Evolutionary conservation across 2,329 filamentous ascomycete species (phyloP).

Genomic region (Talaromyces piceae): DNA sequence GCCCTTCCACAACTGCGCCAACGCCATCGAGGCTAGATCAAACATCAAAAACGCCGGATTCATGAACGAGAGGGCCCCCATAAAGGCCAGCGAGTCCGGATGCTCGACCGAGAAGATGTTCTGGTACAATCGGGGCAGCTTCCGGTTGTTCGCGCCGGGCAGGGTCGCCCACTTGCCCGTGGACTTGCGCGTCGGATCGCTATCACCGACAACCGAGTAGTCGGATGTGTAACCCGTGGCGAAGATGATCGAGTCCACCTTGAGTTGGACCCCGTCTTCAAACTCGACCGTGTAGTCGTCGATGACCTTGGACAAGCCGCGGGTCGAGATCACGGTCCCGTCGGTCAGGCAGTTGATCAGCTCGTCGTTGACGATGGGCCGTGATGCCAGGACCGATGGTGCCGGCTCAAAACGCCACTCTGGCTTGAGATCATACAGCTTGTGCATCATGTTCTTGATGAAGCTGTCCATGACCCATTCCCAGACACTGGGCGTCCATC

Average conservation of each 20-base stretch:
- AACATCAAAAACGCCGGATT: conserved; percentile 21
- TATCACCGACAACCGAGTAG: conserved; percentile 18
- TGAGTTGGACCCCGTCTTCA: not conserved
- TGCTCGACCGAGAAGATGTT: conserved; percentile 24
- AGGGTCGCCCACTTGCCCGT: conserved; percentile 8
- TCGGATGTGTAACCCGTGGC: conserved; percentile 3
- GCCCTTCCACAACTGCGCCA: conserved; percentile 26
- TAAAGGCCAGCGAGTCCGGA: conserved; percentile 24
- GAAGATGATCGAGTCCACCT: not conserved
- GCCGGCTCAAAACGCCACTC: not conserved
- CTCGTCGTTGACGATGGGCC: conserved; percentile 8
- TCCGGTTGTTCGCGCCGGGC: conserved; percentile 9
- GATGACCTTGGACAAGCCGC: conserved; percentile 31
- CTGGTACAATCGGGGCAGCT: conserved; percentile 22
- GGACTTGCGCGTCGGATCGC: conserved; percentile 16
- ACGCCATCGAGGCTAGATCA: conserved; percentile 23
- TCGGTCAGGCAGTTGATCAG: conserved; percentile 12
- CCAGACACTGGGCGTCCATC: conserved; percentile 12
- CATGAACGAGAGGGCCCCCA: conserved; percentile 18
- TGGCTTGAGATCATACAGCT: not conserved
- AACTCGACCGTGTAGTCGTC: conserved; percentile 22
- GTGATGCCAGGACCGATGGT: conserved; percentile 5
- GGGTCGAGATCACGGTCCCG: conserved; percentile 24
- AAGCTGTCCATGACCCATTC: conserved; percentile 12
- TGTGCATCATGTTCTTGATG: not conserved